Evolutionary conservation across 1,139 yeast genomes (phyloP).

Genomic region (Nakaseomyces uthaithaninus): DNA sequence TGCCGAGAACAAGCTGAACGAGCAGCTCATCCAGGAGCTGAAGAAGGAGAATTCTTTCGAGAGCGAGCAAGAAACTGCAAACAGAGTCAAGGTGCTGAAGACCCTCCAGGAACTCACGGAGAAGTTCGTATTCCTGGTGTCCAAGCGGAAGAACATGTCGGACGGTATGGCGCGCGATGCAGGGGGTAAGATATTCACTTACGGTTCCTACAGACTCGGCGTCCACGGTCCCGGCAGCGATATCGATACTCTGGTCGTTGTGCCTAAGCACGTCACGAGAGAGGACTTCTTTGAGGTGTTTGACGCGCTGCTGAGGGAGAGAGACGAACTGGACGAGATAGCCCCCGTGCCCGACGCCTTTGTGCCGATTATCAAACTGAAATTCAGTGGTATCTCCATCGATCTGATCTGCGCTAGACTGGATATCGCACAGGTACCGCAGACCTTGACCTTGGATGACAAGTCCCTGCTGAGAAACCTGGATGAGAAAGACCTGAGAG

Average conservation of each 20-base stretch:
- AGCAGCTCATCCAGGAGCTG: conserved; percentile 64
- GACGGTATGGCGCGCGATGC: conserved; percentile 97
- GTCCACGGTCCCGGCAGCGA: conserved; percentile 98
- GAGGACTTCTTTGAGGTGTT: conserved; percentile 83
- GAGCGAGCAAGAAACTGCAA: conserved; percentile 68
- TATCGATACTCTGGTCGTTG: conserved; percentile 91
- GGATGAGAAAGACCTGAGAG: conserved; percentile 83
- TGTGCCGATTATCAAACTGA: conserved; percentile 88
- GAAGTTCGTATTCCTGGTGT: conserved; percentile 76
- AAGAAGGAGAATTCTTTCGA: conserved; percentile 87
- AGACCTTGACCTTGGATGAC: conserved; percentile 65
- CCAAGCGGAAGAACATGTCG: conserved; percentile 77
- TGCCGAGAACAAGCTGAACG: conserved; percentile 67
- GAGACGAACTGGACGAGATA: conserved; percentile 81
- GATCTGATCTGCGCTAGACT: conserved; percentile 81
- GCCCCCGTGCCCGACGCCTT: conserved; percentile 93
- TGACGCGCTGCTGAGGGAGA: conserved; percentile 51
- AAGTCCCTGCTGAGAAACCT: conserved; percentile 75
- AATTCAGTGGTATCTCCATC: conserved; percentile 79
- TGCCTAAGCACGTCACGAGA: conserved; percentile 89
- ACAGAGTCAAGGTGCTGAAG: conserved; percentile 65
- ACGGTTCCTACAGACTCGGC: conserved; percentile 88
- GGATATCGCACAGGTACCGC: conserved; percentile 75
- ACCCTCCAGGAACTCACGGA: conserved; percentile 62
- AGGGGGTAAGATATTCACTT: conserved; percentile 93